These are phyloP conservation scores for Filobasidium wieringae DNA, from an alignment of 768 basidiomycete genomes.

Conservation along the genomic window DNA sequence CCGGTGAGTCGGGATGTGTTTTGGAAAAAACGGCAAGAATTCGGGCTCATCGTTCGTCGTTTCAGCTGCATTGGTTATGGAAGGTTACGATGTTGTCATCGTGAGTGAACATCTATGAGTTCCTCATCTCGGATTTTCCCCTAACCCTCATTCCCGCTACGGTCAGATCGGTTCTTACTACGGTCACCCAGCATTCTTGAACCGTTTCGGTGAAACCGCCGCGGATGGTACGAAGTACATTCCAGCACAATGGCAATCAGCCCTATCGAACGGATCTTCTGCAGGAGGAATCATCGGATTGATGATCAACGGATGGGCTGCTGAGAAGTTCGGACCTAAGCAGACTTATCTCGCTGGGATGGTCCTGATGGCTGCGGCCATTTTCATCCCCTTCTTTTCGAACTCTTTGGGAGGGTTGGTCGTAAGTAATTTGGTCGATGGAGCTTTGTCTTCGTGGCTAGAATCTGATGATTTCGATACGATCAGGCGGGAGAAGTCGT, in stretches of 20 bases:
- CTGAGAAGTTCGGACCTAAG: conserved; percentile 10
- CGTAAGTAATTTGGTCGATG: no score
- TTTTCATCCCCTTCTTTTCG: conserved; percentile 24
- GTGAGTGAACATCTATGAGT: conserved; percentile 3
- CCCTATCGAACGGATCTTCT: conserved; percentile 13
- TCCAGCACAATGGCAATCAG: conserved; percentile 16
- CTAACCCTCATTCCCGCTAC: neutral
- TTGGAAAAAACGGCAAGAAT: no score
- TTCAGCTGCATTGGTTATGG: conserved; percentile 10
- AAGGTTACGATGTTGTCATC: conserved; percentile 26
- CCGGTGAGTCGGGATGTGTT: conserved; percentile 10
- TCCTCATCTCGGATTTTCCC: no score
- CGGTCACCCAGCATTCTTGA: conserved; percentile 19
- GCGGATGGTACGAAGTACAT: conserved; percentile 15
- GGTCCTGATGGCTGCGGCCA: conserved; percentile 18
- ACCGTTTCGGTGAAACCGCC: conserved; percentile 16
- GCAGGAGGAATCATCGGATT: conserved; percentile 20
- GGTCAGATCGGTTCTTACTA: conserved; percentile 14
- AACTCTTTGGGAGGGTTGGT: conserved; percentile 16
- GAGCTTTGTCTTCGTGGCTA: neutral
- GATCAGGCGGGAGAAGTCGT: conserved; percentile 19
- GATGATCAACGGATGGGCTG: conserved; percentile 15
- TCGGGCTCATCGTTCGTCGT: neutral
- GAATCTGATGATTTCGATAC: no score
- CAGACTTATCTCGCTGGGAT: conserved; percentile 11